Base-by-base conservation (phyloP, 1,284 basidiomycete species). In the Ustilago lituana region DNA sequence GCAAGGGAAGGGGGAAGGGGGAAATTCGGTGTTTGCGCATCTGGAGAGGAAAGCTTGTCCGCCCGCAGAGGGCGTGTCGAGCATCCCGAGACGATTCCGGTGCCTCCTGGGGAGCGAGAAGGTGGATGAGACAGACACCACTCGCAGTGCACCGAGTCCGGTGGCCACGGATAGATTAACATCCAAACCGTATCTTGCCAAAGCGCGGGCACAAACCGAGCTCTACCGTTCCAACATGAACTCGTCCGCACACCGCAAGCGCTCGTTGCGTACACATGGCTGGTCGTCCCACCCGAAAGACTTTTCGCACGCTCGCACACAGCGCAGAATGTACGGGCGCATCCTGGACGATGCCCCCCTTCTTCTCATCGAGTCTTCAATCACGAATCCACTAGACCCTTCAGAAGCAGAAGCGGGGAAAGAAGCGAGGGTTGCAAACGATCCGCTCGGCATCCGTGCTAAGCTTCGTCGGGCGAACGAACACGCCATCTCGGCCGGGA, bases 201-300 rank as follows among this genome's bases (percentile, higher is more conserved):
- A 15, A 6, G 66, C 66, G n/a, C n/a, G n/a, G n/a, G n/a, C n/a
- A n/a, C n/a, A n/a, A n/a, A n/a, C n/a, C n/a, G n/a, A n/a, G n/a
- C n/a, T 2, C 5, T 61, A 50, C n/a, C 41, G 61, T 17, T 51
- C 50, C 9, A 26, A 33, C 6, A 36, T 70, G 22, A 5, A 45
- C 1, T 5, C 53, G 2, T 6, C 31, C 2, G 33, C 24, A 8
- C 49, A 58, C 17, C 57, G 67, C 1, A 61, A 50, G 11, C 37
- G 32, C 2, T n/a, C 19, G 0, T 26, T 53, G 2, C 40, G 61
- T 0, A 24, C 5, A 5, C 61, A 70, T 4, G 61, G 61, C n/a
- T 70, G 67, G 67, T 14, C 26, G 8, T 57, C 49, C 3, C 41
- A 64, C 26, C 67, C 67, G 2, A 57, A 46, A 23, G 61, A 65